phyloP scores from a whole-genome alignment of 2,329 filamentous ascomycete genomes.

The Ophiostoma pallidulum region DNA sequence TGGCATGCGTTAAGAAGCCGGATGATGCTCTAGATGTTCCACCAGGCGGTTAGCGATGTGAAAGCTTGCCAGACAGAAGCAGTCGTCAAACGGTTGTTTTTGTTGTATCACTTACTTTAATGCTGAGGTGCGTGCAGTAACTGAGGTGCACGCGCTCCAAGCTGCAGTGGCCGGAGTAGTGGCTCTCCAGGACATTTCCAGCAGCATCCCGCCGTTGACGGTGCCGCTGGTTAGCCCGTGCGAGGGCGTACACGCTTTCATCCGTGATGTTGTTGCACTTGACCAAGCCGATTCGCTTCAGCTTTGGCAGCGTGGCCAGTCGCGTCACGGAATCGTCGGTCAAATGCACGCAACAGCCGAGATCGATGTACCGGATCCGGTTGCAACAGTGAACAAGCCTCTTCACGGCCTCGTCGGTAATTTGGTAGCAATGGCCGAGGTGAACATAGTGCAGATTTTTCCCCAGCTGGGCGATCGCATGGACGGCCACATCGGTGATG shows the following conservation, averaged over 20 bases:
- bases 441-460: slow-evolving; percentile 98
- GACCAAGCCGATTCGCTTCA: slow-evolving; percentile 89
- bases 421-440: slow-evolving; percentile 82
- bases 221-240: slow-evolving; percentile 53
- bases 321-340: slow-evolving; percentile 85
- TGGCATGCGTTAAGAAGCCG: slow-evolving; percentile 82
- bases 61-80: too few relatives aligned
- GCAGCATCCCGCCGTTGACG: slow-evolving; percentile 39
- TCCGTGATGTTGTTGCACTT: slow-evolving; percentile 91
- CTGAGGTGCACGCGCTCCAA: slow-evolving; percentile 92
- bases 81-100: too few relatives aligned
- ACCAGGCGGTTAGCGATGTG: too few relatives aligned
- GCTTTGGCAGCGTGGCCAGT: slow-evolving; percentile 77
- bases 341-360: slow-evolving; percentile 86
- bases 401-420: slow-evolving; percentile 83
- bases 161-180: slow-evolving; percentile 51
- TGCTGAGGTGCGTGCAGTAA: slow-evolving; percentile 79
- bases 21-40: slow-evolving; percentile 72
- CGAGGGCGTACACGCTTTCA: slow-evolving; percentile 74
- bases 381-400: slow-evolving; percentile 79
- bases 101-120: slow-evolving; percentile 70
- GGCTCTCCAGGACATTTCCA: slow-evolving; percentile 39
- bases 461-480: slow-evolving; percentile 77
- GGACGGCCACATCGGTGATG: slow-evolving; percentile 81
- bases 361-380: slow-evolving; percentile 90